Evolutionary conservation across 306 rosid genomes (phyloP).

Genomic region (Macrotyloma uniflorum): DNA sequence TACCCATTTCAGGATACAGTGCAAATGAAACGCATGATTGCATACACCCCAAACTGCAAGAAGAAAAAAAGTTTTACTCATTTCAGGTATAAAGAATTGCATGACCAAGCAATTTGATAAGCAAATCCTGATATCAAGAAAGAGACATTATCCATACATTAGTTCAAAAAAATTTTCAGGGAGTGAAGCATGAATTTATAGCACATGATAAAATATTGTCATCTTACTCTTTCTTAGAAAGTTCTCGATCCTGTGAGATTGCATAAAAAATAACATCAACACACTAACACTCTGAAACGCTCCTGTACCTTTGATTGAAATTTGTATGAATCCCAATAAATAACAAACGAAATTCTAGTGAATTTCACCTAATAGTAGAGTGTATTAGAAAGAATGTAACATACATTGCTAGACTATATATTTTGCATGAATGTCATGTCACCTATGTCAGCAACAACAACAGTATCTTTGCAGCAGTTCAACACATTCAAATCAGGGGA

Average conservation of each 20-base stretch:
- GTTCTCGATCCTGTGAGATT: background rate
- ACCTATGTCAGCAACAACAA: background rate
- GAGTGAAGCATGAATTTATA: background rate
- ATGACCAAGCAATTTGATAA: background rate
- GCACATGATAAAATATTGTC: background rate
- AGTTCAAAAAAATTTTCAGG: background rate
- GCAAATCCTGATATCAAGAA: background rate
- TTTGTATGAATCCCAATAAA: background rate
- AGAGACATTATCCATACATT: background rate
- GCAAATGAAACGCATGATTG: slow-evolving; percentile 95
- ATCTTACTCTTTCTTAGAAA: background rate
- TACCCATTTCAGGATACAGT: slow-evolving; percentile 91
- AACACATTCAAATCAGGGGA: slow-evolving; percentile 12
- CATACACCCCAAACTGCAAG: slow-evolving; percentile 95
- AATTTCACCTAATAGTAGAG: background rate
- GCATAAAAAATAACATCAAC: background rate
- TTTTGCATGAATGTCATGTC: background rate
- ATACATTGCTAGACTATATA: background rate
- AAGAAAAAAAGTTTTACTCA: background rate
- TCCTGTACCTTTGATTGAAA: background rate
- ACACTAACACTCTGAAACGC: background rate
- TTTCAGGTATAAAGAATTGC: background rate
- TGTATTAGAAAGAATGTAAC: background rate
- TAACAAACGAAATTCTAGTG: background rate
- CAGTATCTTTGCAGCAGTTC: background rate